Conservation (phyloP, 78 protist genomes). For the Ministeria vibrans region DNA sequence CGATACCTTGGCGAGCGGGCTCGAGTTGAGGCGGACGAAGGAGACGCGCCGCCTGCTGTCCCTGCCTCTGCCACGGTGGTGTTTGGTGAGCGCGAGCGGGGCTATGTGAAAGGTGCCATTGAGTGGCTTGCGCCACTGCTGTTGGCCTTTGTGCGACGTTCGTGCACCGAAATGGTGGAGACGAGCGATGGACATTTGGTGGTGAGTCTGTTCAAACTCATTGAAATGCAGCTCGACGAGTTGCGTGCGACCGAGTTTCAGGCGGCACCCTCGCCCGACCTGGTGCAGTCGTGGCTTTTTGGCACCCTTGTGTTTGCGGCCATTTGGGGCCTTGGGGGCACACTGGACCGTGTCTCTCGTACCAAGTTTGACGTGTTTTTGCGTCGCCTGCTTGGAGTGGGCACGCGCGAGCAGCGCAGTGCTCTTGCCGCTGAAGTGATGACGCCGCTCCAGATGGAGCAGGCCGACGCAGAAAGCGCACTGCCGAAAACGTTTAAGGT, state of each 20-base stretch:
- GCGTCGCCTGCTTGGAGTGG: slow-evolving; percentile 10
- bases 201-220: neutral
- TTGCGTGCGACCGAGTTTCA: neutral
- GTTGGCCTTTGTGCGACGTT: slow-evolving; percentile 9
- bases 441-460: no score
- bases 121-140: slow-evolving; percentile 12
- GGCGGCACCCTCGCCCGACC: neutral
- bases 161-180: slow-evolving; percentile 3
- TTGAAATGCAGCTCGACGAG: neutral
- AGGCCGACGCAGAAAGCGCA: no score
- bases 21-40: no score
- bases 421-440: no score
- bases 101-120: neutral
- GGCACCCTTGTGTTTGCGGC: neutral
- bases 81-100: neutral
- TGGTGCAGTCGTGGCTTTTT: neutral
- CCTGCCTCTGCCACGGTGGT: no score
- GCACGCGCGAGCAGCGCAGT: no score
- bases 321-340: slow-evolving; percentile 17
- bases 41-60: no score
- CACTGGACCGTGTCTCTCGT: slow-evolving; percentile 17
- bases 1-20: no score
- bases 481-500: no score
- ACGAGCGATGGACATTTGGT: slow-evolving; percentile 16
- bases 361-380: slow-evolving; percentile 33